phyloP scores from a whole-genome alignment of 1,284 basidiomycete genomes.

The Cryptococcus deneoformans region DNA sequence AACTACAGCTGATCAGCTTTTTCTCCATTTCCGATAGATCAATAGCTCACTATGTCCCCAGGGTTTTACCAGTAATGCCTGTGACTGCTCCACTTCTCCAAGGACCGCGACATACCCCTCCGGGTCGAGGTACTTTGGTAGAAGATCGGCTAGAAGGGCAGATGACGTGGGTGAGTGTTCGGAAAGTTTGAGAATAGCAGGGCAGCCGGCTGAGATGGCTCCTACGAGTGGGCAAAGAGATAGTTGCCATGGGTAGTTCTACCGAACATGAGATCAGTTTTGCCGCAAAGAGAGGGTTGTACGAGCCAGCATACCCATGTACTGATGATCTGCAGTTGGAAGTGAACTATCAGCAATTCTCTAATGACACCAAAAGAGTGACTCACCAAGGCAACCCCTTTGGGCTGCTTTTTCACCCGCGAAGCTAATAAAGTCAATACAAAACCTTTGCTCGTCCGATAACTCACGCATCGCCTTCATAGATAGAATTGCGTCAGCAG shows the following conservation, averaged over 20 bases:
- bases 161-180: slow-evolving; percentile 69
- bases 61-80: slow-evolving; percentile 70
- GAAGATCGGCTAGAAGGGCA: slow-evolving; percentile 65
- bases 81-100: slow-evolving; percentile 71
- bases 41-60: slow-evolving; percentile 77
- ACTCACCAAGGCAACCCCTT: slow-evolving; percentile 66
- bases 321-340: no score
- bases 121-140: slow-evolving; percentile 77
- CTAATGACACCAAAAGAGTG: no score
- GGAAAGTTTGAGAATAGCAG: slow-evolving; percentile 70
- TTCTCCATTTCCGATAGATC: background rate
- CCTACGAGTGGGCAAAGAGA: slow-evolving; percentile 60
- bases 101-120: slow-evolving; percentile 69
- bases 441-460: no score
- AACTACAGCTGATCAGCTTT: slow-evolving; percentile 53
- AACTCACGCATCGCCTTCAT: slow-evolving; percentile 43
- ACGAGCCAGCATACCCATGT: no score
- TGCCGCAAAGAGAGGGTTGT: no score
- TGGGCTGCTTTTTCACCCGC: slow-evolving; percentile 67
- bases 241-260: slow-evolving; percentile 59
- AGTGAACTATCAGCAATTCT: no score
- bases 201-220: slow-evolving; percentile 77
- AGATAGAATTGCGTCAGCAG: slow-evolving; percentile 52
- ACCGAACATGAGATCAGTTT: slow-evolving; percentile 9
- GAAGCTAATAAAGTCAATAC: slow-evolving; percentile 41